A percentile compares a stretch with the other conserved stretches of the same genome.
phyloP scores from a whole-genome alignment of 257 asterid genomes.

The Solanum tacnaense region DNA sequence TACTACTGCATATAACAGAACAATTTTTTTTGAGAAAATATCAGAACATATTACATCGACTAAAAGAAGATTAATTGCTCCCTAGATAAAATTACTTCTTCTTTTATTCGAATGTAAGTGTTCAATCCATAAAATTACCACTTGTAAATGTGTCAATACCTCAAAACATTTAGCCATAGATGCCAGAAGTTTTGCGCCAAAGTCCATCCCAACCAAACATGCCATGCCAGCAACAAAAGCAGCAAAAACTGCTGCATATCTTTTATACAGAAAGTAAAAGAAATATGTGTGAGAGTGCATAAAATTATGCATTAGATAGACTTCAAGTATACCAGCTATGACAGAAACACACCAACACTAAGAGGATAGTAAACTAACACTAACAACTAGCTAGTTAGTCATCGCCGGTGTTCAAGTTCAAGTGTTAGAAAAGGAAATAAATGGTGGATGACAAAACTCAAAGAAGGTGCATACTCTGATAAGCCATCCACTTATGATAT shows the following conservation, averaged over 20 bases:
- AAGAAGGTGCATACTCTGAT: background rate
- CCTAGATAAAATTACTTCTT: background rate
- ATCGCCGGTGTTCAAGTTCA: background rate
- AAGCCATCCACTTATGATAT: background rate
- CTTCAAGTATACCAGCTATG: background rate
- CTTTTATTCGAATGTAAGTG: background rate
- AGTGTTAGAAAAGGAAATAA: background rate
- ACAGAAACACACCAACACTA: background rate
- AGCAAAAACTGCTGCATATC: constrained; percentile 88
- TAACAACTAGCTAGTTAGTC: background rate
- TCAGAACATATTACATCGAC: background rate
- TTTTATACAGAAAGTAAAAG: constrained; percentile 10
- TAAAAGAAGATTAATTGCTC: background rate
- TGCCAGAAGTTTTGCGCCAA: constrained; percentile 90
- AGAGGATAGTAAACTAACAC: background rate
- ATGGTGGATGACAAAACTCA: background rate
- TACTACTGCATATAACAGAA: background rate
- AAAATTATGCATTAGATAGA: background rate
- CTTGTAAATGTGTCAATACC: constrained; percentile 32
- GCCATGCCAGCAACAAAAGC: constrained; percentile 95
- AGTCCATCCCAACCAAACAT: constrained; percentile 77
- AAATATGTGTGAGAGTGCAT: background rate
- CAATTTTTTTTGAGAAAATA: background rate
- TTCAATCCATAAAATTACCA: background rate
- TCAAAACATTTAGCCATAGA: constrained; percentile 70